Evolutionary conservation across 768 basidiomycete species (phyloP), one percentile per base, ranked within the genome.

Genomic region (Tulasnella sp.): DNA sequence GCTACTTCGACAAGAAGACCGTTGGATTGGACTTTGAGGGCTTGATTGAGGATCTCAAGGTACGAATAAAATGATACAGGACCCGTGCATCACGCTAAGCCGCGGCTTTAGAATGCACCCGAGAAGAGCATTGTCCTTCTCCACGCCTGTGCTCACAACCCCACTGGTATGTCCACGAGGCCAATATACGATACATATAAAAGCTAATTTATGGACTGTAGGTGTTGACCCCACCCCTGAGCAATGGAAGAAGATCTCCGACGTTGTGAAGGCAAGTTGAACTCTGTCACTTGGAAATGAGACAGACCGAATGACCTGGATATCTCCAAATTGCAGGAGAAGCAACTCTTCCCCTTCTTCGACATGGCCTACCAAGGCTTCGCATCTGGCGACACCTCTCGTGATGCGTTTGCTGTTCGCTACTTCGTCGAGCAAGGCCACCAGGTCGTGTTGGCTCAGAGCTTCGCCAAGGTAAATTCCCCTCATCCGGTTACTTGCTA

Each of bases 311-410:
- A 21, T 48, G 19, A 75, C 39, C 34, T 48, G 42, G n/a, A 38
- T 77, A 2, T 58, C 18, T 68, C 31, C 78, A 24, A 36, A 42
- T 6, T 31, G 42, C 48, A 86, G 84, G 93, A 95, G 87, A 94
- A 91, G 88, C 90, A 91, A 81, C 90, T 97, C 83, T 97, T 98
- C 91, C 94, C 97, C 76, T 96, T 98, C 91, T 98, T 99, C 85
- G 98, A 99, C 87, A 98, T 98, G 96, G 97, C 98, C 21, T 99
- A 99, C 88, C 96, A 98, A 86, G 98, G 98, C 75, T 99, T 99
- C 85, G 97, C 98, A 46, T 98, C 97, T 34, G 98, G 98, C 75
- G 92, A 92, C 75, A 96, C 95, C 82, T 85, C 92, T 82, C 92
- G 91, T 78, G 98, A 99, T 84, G 98, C 97, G 16, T 97, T 95